These are phyloP conservation scores for Penstemon davidsonii DNA, from an alignment of 257 asterid species.

Conservation along the genomic window DNA sequence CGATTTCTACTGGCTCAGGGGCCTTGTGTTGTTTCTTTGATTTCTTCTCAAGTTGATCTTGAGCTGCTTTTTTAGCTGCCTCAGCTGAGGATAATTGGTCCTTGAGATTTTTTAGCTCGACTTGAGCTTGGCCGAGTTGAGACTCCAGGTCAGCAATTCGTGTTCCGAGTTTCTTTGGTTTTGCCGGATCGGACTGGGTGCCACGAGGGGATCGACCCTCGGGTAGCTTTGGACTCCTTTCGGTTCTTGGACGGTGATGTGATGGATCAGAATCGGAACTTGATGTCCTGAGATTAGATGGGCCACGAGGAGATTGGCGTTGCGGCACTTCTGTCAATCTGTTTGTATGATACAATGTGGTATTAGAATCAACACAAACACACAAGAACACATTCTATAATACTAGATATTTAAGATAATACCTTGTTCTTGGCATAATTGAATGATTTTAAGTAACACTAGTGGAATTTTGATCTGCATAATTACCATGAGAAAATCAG, in stretches of 20 bases:
- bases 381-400: not conserved
- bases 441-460: not conserved
- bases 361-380: slow-evolving; percentile 3
- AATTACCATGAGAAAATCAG: slow-evolving; percentile 18
- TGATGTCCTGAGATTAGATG: slow-evolving; percentile 57
- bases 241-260: slow-evolving; percentile 52
- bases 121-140: slow-evolving; percentile 90
- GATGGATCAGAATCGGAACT: slow-evolving; percentile 66
- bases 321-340: slow-evolving; percentile 70
- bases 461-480: slow-evolving; percentile 31
- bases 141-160: slow-evolving; percentile 86
- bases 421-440: slow-evolving; percentile 80
- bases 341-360: slow-evolving; percentile 10
- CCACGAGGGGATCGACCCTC: slow-evolving; percentile 62
- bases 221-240: slow-evolving; percentile 61
- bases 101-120: slow-evolving; percentile 73
- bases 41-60: slow-evolving; percentile 63
- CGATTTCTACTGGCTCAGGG: slow-evolving; percentile 26
- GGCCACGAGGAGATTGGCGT: slow-evolving; percentile 64
- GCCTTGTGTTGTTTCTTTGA: slow-evolving; percentile 45
- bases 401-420: slow-evolving; percentile 5
- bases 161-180: slow-evolving; percentile 77
- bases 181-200: slow-evolving; percentile 47
- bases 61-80: slow-evolving; percentile 64
- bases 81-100: slow-evolving; percentile 64